These are phyloP conservation scores for Haplosporangium gracile DNA, from an alignment of 192 early-diverging fungal genomes.

Conservation along the genomic window DNA sequence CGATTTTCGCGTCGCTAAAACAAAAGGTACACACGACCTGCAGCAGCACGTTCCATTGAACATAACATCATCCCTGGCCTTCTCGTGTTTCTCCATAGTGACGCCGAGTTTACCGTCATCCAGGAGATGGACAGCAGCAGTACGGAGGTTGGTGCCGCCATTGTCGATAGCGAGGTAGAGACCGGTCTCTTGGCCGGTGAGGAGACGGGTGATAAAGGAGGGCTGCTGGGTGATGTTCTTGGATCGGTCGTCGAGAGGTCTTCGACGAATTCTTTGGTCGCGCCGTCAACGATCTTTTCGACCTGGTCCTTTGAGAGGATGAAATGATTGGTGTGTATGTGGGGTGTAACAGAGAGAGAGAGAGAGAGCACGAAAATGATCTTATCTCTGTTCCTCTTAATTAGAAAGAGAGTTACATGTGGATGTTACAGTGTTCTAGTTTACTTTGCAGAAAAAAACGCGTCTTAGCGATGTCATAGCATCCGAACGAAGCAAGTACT, in stretches of 20 bases:
- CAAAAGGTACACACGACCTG: too few species aligned
- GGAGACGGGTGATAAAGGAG: conserved; percentile 85
- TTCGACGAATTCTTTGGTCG: conserved; percentile 50
- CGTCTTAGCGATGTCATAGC: too few species aligned
- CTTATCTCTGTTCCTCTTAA: neutral
- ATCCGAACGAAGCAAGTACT: too few species aligned
- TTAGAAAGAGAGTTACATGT: too few species aligned
- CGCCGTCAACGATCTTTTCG: conserved; percentile 51
- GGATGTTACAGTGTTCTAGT: too few species aligned
- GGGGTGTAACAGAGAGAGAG: neutral
- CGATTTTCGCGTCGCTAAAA: too few species aligned
- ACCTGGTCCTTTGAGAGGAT: conserved; percentile 54
- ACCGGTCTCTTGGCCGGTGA: conserved; percentile 88
- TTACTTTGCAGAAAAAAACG: too few species aligned
- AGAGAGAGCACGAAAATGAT: neutral
- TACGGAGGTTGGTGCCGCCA: conserved; percentile 97
- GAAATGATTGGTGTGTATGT: conserved; percentile 9
- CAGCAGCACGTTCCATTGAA: too few species aligned
- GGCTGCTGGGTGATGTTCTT: conserved; percentile 86
- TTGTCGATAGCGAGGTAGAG: conserved; percentile 92
- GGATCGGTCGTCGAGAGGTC: conserved; percentile 61
- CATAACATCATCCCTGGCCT: too few species aligned
- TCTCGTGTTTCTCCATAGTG: conserved; percentile 82
- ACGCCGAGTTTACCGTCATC: conserved; percentile 75
- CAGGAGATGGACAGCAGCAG: conserved; percentile 84